phyloP scores from a whole-genome alignment of 768 basidiomycete genomes.

The Amanita exitialis region DNA sequence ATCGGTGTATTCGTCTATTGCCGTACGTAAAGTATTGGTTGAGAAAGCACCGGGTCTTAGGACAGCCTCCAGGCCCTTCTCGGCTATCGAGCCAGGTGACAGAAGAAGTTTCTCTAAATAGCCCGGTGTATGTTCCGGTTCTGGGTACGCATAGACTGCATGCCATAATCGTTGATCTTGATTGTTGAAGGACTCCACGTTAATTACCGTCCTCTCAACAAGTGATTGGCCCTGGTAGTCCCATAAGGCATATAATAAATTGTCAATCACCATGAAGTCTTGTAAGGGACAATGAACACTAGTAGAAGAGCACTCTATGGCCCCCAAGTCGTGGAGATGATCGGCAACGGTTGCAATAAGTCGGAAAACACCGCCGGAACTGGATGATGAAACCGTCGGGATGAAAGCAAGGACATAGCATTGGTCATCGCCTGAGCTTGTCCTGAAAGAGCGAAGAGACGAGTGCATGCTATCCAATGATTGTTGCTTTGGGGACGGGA shows the following conservation, averaged over 20 bases:
- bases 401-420: conserved; percentile 64
- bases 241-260: conserved; percentile 64
- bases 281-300: conserved; percentile 67
- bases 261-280: conserved; percentile 56
- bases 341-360: conserved; percentile 49
- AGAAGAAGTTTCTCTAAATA: conserved; percentile 80
- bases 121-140: conserved; percentile 73
- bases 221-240: conserved; percentile 70
- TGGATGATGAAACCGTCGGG: conserved; percentile 51
- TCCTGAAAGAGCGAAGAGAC: conserved; percentile 55
- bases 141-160: conserved; percentile 49
- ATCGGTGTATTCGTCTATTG: conserved; percentile 75
- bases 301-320: conserved; percentile 46
- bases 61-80: conserved; percentile 73
- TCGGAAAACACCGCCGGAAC: conserved; percentile 75
- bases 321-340: conserved; percentile 45
- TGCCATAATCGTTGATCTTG: conserved; percentile 36
- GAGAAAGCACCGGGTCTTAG: conserved; percentile 89
- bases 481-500: conserved; percentile 26
- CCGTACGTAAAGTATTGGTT: conserved; percentile 65
- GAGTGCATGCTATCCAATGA: conserved; percentile 55
- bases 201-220: conserved; percentile 47
- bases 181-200: conserved; percentile 24
- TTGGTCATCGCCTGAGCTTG: conserved; percentile 33
- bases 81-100: conserved; percentile 59